A percentile compares a stretch with the other conserved stretches of the same genome.
These are phyloP conservation scores for Cnidoscolus chayamansa DNA, from an alignment of 441 rosid genomes.

Conservation along the genomic window DNA sequence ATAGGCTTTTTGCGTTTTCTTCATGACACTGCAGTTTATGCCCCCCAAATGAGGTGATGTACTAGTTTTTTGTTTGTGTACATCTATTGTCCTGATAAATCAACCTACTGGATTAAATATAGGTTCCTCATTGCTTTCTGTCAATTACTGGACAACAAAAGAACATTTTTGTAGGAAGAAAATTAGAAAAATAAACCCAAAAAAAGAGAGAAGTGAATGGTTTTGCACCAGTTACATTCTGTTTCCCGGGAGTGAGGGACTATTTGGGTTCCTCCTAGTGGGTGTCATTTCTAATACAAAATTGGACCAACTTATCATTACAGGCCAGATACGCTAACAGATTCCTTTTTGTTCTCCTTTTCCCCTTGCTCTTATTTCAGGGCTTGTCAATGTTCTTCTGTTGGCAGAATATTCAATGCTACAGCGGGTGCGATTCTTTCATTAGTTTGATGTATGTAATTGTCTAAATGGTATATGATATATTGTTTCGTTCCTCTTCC, in stretches of 20 bases:
- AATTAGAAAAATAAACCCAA: not conserved
- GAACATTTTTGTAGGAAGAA: not conserved
- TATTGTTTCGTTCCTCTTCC: conserved; percentile 19
- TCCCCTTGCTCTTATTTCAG: conserved; percentile 34
- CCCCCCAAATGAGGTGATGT: conserved; percentile 45
- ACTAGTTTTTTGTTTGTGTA: not conserved
- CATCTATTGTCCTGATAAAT: not conserved
- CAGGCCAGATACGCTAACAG: conserved; percentile 5
- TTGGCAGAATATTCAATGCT: conserved; percentile 26
- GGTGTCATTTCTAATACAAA: not conserved
- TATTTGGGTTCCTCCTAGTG: too few species aligned
- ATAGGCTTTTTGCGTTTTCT: conserved; percentile 91
- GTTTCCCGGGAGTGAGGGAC: too few species aligned
- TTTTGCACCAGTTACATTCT: too few species aligned
- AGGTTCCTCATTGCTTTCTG: not conserved
- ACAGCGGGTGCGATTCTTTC: conserved; percentile 51
- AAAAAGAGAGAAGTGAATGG: not conserved
- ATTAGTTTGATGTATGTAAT: conserved; percentile 56
- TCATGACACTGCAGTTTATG: conserved; percentile 42
- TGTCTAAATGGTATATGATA: conserved; percentile 37
- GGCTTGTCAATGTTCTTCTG: conserved; percentile 28
- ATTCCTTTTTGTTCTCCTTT: not conserved
- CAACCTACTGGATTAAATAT: not conserved
- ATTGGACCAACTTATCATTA: not conserved
- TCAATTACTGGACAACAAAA: not conserved